Percentiles rank a stretch among this genome's conserved stretches.
Evolutionary conservation across 192 early-diverging fungal genomes (phyloP).

Genomic region (Mortierella hygrophila): DNA sequence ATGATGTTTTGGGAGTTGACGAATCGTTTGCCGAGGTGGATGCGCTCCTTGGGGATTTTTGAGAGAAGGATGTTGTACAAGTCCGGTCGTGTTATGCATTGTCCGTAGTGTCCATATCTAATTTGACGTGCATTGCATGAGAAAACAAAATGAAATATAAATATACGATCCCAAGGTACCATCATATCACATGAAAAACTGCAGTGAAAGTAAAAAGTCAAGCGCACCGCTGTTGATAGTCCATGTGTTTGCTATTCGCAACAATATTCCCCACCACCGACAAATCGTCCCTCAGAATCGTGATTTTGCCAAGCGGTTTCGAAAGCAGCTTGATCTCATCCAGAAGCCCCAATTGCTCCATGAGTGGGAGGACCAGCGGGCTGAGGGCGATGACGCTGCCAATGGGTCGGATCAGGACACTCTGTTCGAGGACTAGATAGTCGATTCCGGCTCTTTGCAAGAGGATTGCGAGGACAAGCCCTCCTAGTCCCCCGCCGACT

Average conservation of each 20-base stretch:
- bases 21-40: slow-evolving; percentile 24
- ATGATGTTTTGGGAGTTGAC: slow-evolving; percentile 21
- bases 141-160: no score
- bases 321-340: slow-evolving; percentile 21
- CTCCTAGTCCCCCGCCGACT: slow-evolving; percentile 23
- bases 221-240: slow-evolving; percentile 15
- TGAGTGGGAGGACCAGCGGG: slow-evolving; percentile 18
- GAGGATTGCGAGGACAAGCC: slow-evolving; percentile 21
- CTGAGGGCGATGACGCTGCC: slow-evolving; percentile 23
- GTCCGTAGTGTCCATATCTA: slow-evolving; percentile 33
- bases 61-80: slow-evolving; percentile 31
- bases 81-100: slow-evolving; percentile 19
- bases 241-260: slow-evolving; percentile 9
- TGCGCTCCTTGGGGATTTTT: slow-evolving; percentile 23
- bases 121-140: no score
- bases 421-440: slow-evolving; percentile 20
- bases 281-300: slow-evolving; percentile 17
- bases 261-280: not conserved
- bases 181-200: no score
- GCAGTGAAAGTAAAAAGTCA: not conserved
- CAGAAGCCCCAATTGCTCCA: slow-evolving; percentile 31
- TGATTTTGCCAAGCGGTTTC: slow-evolving; percentile 19
- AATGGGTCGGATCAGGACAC: slow-evolving; percentile 37
- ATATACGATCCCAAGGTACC: no score
- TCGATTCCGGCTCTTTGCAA: slow-evolving; percentile 30